These are phyloP conservation scores for Metarhizium humberi DNA, from an alignment of 2,329 filamentous ascomycete species.

Conservation along the genomic window DNA sequence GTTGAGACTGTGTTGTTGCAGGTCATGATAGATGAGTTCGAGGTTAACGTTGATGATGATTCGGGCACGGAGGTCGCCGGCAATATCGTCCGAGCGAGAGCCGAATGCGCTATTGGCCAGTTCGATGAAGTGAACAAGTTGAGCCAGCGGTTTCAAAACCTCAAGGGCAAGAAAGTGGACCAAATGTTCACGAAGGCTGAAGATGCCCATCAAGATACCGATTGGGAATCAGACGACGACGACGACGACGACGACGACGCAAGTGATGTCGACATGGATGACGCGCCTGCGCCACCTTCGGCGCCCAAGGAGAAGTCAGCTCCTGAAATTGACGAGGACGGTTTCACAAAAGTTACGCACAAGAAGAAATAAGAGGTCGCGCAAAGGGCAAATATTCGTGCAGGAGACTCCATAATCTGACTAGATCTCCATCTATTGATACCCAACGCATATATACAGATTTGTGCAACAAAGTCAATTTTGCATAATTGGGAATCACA, in stretches of 20 bases:
- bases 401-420: neutral
- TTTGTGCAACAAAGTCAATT: slow-evolving; percentile 1
- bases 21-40: slow-evolving; percentile 93
- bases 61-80: slow-evolving; percentile 66
- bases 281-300: slow-evolving; percentile 44
- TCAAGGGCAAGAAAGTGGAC: slow-evolving; percentile 49
- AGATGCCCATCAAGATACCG: slow-evolving; percentile 47
- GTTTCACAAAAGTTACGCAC: slow-evolving; percentile 66
- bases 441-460: slow-evolving; percentile 14
- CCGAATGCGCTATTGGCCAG: slow-evolving; percentile 54
- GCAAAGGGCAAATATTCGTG: slow-evolving; percentile 4
- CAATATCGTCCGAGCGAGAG: slow-evolving; percentile 59
- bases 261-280: slow-evolving; percentile 56
- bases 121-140: slow-evolving; percentile 57
- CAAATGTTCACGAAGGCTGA: slow-evolving; percentile 45
- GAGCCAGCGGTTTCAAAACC: slow-evolving; percentile 52
- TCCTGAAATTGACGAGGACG: slow-evolving; percentile 72
- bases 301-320: slow-evolving; percentile 52
- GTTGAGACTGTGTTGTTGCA: slow-evolving; percentile 79
- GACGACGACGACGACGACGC: slow-evolving; percentile 45
- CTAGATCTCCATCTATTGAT: slow-evolving; percentile 11
- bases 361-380: slow-evolving; percentile 48
- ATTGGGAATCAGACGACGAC: slow-evolving; percentile 52
- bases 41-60: slow-evolving; percentile 85
- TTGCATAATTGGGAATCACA: slow-evolving; percentile 8